Base-by-base conservation (phyloP, 169 alveolate species). In the Plasmodium sp. region DNA sequence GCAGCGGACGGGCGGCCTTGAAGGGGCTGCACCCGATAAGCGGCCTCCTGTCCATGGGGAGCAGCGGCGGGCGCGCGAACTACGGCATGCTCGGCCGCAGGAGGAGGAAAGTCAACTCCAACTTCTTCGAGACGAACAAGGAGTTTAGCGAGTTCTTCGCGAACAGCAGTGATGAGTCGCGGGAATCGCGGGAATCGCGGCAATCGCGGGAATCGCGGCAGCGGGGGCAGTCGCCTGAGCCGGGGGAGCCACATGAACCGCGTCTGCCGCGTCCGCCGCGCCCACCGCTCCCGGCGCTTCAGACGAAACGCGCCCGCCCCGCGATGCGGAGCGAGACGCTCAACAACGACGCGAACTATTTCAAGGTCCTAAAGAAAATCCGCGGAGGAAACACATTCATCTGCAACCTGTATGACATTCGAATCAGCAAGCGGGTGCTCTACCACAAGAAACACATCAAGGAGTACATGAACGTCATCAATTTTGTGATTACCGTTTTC, bases 381-480 rank as follows among this genome's bases (percentile, higher is more conserved):
- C 31, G 73, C 22, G 94, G 91, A 51, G 74, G 77, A 58, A 90
- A 90, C 51, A 80, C 94, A 5, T 80, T 79, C 41, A 90, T 90
- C 41, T 90, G 72, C 58, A 90, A 90, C 51, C 34, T 90, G 10
- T 90, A 90, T 34, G 90, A 90, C 34, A 80, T 90, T 43, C 56
- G 67, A 67, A 80, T 62, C 31, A 51, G 83, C 58, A 90, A 80
- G 34, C 6, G 39, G 2, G 31, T 90, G 6, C 27, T 90, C 48
- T 81, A 62, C 43, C 16, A 58, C 34, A 80, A 43, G 10, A 90
- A 80, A 43, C 22, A 80, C 82, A 80, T 90, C 36, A 90, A 79
- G 51, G 94, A 90, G 54, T 90, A 90, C 27, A 56, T 90, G 74
- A 90, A 90, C 36, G 27, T 72, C 1, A 62, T 90, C 5, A 90